Evolutionary conservation across 805 yeast species (phyloP).

Genomic region (Cyberlindnera nakhonratchasimensis): DNA sequence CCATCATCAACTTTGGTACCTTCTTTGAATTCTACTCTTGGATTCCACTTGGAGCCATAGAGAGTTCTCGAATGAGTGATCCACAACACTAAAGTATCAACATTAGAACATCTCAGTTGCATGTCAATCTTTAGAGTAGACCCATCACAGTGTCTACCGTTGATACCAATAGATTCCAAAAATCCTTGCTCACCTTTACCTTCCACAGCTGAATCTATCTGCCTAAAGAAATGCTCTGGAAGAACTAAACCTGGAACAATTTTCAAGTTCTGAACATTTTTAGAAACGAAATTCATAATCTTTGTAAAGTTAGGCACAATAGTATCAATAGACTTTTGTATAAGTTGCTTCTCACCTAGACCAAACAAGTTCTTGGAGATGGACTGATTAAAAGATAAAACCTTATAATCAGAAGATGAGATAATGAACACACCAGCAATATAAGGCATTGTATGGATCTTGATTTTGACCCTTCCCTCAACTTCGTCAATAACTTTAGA

Average conservation of each 20-base stretch:
- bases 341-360: slow-evolving; percentile 41
- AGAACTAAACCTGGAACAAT: slow-evolving; percentile 68
- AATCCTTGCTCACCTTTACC: slow-evolving; percentile 44
- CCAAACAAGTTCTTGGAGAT: slow-evolving; percentile 81
- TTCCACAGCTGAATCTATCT: slow-evolving; percentile 38
- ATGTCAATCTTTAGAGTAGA: slow-evolving; percentile 63
- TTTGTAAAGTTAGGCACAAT: slow-evolving; percentile 62
- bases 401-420: slow-evolving; percentile 39
- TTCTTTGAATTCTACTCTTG: slow-evolving; percentile 19
- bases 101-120: slow-evolving; percentile 68
- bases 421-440: slow-evolving; percentile 83
- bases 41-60: slow-evolving; percentile 19
- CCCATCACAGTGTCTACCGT: slow-evolving; percentile 72
- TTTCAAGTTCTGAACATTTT: slow-evolving; percentile 38
- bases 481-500: slow-evolving; percentile 54
- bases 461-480: slow-evolving; percentile 46
- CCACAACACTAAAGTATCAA: slow-evolving; percentile 69
- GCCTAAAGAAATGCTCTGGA: slow-evolving; percentile 89
- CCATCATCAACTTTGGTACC: slow-evolving; percentile 9
- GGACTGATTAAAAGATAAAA: slow-evolving; percentile 76
- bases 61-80: slow-evolving; percentile 69
- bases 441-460: slow-evolving; percentile 75
- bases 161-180: slow-evolving; percentile 64
- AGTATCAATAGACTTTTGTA: slow-evolving; percentile 46
- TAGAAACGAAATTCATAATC: slow-evolving; percentile 30